phyloP scores from a whole-genome alignment of 495 filamentous ascomycete genomes.

The Pseudevernia furfuracea region DNA sequence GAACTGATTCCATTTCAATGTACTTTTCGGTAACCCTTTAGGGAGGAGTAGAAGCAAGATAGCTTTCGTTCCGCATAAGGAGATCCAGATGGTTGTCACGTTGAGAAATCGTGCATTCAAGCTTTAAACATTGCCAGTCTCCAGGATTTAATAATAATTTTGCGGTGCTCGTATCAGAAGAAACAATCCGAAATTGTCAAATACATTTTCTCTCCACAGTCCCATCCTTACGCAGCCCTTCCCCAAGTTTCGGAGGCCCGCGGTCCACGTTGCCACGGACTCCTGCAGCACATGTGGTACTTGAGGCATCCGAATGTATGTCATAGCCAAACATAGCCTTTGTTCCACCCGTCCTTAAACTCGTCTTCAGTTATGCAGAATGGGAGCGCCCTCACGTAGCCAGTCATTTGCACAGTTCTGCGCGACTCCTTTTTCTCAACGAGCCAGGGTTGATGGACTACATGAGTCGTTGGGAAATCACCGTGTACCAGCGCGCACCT shows the following conservation, averaged over 20 bases:
- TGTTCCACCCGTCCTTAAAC: background rate
- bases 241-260: no score
- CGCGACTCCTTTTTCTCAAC: background rate
- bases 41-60: no score
- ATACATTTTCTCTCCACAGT: no score
- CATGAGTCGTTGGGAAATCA: background rate
- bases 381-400: background rate
- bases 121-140: no score
- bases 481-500: background rate
- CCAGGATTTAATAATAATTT: no score
- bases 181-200: no score
- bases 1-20: background rate
- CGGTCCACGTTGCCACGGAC: no score
- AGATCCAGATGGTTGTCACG: no score
- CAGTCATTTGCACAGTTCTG: background rate
- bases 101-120: no score
- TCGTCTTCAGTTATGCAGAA: background rate
- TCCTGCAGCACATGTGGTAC: background rate
- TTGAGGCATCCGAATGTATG: background rate
- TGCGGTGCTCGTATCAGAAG: no score
- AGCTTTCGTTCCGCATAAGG: no score
- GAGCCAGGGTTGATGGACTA: background rate
- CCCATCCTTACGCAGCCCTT: no score
- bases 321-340: background rate
- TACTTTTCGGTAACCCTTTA: background rate